Evolutionary conservation across 192 early-diverging fungal species (phyloP).

Genomic region (Coemansia erecta): DNA sequence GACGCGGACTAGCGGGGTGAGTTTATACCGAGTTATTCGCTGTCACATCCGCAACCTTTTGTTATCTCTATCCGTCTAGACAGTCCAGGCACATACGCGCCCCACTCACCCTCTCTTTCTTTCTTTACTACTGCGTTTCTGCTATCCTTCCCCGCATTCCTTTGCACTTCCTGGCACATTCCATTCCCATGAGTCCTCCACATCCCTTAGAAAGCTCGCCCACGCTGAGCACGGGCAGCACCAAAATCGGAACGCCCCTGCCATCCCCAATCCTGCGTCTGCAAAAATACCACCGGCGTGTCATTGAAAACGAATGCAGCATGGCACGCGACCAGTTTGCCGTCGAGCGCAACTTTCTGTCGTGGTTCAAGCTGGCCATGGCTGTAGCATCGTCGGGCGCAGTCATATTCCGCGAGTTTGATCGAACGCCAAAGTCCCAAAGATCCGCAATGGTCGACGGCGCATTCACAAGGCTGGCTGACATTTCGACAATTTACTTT

Average conservation of each 20-base stretch:
- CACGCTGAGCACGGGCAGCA: neutral
- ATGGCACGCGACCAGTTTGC: constrained; percentile 54
- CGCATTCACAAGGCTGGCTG: constrained; percentile 11
- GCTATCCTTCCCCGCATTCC: no score
- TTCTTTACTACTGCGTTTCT: no score
- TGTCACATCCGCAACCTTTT: no score
- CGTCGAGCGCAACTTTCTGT: constrained; percentile 44
- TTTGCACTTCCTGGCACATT: no score
- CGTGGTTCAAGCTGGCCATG: constrained; percentile 46
- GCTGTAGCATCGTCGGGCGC: constrained; percentile 18
- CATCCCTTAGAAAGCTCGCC: neutral
- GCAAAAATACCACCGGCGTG: constrained; percentile 5
- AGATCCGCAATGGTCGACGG: neutral
- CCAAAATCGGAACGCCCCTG: constrained; percentile 1
- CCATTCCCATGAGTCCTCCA: no score
- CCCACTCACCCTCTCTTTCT: no score
- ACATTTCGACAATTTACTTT: constrained; percentile 22
- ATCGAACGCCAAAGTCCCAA: neutral
- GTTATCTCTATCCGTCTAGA: no score
- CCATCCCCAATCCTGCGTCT: neutral
- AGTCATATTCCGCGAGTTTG: constrained; percentile 20
- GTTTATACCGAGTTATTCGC: no score
- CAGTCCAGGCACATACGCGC: no score
- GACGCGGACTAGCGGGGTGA: no score
- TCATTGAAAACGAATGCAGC: constrained; percentile 43